Conservation (phyloP, 371 early-diverging fungal species). For the Dentiscutata heterogama region DNA sequence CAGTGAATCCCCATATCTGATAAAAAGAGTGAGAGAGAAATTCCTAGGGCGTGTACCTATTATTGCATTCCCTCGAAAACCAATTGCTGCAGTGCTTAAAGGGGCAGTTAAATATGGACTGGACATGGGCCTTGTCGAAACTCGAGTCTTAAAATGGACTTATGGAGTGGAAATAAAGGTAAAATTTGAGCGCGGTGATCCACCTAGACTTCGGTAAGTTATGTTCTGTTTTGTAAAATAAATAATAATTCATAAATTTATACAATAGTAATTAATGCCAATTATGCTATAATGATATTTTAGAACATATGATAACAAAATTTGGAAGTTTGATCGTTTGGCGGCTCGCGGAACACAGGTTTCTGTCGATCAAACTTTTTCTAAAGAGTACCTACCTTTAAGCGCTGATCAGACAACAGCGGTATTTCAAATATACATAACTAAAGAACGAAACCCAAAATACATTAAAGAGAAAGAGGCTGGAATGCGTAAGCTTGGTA, state of each 20-base stretch:
- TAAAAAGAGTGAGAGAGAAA: constrained; percentile 43
- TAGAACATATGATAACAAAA: not conserved
- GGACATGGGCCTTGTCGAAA: not conserved
- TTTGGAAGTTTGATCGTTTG: constrained; percentile 8
- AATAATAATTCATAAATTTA: not conserved
- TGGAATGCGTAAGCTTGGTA: constrained; percentile 16
- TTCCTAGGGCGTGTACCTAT: constrained; percentile 44
- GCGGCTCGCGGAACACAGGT: not conserved
- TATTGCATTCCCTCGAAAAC: constrained; percentile 42
- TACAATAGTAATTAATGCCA: not conserved
- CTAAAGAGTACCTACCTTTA: not conserved
- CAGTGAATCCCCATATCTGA: constrained; percentile 55
- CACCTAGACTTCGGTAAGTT: not conserved
- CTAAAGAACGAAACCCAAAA: not conserved
- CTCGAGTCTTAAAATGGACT: constrained; percentile 31
- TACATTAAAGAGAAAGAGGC: not conserved
- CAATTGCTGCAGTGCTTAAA: constrained; percentile 45
- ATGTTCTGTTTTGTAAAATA: not conserved
- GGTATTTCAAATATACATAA: constrained; percentile 3
- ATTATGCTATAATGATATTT: not conserved
- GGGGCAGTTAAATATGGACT: constrained; percentile 35
- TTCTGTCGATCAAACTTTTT: not conserved
- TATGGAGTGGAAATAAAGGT: constrained; percentile 5
- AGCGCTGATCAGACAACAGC: not conserved
- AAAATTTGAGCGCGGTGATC: not conserved